Percentiles rank a stretch among this genome's conserved stretches.
phyloP scores from a whole-genome alignment of 1,284 basidiomycete species.

The Peniophora sp. region DNA sequence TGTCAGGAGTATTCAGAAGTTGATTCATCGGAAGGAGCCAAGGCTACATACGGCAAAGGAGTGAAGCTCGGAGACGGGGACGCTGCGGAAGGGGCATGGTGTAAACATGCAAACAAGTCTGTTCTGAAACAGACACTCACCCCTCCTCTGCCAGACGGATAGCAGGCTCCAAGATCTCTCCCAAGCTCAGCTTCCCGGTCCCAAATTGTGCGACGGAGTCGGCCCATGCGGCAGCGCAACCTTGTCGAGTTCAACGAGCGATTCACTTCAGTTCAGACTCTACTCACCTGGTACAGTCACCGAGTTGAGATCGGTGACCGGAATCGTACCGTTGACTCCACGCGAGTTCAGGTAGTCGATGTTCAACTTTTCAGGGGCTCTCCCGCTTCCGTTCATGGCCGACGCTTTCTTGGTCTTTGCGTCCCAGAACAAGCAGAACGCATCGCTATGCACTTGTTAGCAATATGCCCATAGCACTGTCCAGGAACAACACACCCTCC shows the following conservation, averaged over 20 bases:
- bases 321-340: conserved; percentile 71
- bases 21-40: background rate
- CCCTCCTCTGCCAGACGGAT: conserved; percentile 84
- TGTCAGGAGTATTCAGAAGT: conserved; percentile 19
- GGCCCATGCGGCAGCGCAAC: conserved; percentile 89
- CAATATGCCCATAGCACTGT: background rate
- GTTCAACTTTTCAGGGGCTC: conserved; percentile 72
- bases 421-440: conserved; percentile 90
- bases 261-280: background rate
- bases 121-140: conserved; percentile 28
- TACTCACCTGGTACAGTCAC: conserved; percentile 84
- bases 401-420: conserved; percentile 74
- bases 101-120: background rate
- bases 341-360: conserved; percentile 67
- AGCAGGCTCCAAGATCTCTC: conserved; percentile 83
- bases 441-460: conserved; percentile 47
- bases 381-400: conserved; percentile 83
- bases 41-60: conserved; percentile 40
- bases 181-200: conserved; percentile 69
- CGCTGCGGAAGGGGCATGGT: conserved; percentile 36
- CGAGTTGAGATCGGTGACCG: conserved; percentile 70
- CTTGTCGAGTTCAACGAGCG: conserved; percentile 26
- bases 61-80: conserved; percentile 77
- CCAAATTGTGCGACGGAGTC: conserved; percentile 84
- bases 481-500: conserved; percentile 49